Evolutionary conservation across 768 basidiomycete genomes (phyloP), one percentile per base, ranked within the genome.

Genomic region (Boletus eberwhitei): DNA sequence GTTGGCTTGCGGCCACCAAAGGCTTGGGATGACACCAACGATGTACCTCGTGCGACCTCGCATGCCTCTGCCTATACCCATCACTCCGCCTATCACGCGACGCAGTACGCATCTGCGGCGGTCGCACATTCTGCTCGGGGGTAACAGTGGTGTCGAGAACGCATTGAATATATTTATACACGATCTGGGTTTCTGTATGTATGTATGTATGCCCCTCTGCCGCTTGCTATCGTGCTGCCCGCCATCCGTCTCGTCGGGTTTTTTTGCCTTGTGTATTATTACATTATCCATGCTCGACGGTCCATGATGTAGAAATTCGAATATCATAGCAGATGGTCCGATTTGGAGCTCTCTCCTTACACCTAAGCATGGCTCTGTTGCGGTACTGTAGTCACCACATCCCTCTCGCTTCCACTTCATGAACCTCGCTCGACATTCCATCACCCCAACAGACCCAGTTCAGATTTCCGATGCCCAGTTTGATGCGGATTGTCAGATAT

Each of bases 361-460:
- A 19, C 21, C 21, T 22, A 43, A 59, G 64, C 55, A 71, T 61
- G 62, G 50, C 64, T 59, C 54, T 44, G 57, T 42, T 58, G 48
- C 35, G 22, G 52, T 41, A 50, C 35, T 21, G 52, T 42, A 52
- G 45, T 21, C 44, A 32, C 31, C 56, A 43, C 39, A 57, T 24
- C 35, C 24, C 31, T 56, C 64, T 57, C 54, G 52, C 53, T 32
- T 59, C 42, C 53, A 62, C 73, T 38, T 75, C 74, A 93, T 93
- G 90, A 91, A 93, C 78, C 78, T 93, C 66, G 90, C 85, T 63
- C 84, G 91, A 65, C 88, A 90, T 70, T 85, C 86, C 36, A 91
- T 93, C 74, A 83, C 86, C 57, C 75, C 90, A 22, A 87, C 89
- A 37, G 78, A 75, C 54, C 90, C 90, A 3, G 78, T 90, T 52